Percentiles rank a stretch among this genome's conserved stretches.
phyloP scores from a whole-genome alignment of 1,284 basidiomycete genomes.

The Ganoderma meredithae region DNA sequence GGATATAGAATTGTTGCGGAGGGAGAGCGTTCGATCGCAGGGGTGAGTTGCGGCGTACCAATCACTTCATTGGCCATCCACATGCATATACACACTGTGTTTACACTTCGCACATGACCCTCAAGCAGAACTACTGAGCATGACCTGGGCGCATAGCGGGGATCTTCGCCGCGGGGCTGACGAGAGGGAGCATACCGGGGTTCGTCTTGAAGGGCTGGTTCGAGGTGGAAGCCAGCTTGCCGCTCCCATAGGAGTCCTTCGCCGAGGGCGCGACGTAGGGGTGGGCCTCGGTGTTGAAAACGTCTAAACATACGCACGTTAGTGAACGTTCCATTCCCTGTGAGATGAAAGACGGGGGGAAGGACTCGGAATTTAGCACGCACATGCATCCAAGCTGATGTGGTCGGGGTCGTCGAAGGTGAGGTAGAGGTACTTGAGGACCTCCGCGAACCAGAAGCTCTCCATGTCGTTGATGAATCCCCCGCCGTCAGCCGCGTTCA shows the following conservation, averaged over 20 bases:
- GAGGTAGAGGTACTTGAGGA: conserved; percentile 77
- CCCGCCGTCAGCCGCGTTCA: conserved; percentile 49
- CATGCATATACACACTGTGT: neutral
- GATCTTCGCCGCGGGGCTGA: conserved; percentile 30
- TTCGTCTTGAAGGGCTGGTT: conserved; percentile 34
- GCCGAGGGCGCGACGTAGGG: conserved; percentile 64
- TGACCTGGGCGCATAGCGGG: neutral
- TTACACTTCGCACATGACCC: neutral
- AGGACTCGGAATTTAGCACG: conserved; percentile 34
- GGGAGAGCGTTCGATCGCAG: too few species aligned
- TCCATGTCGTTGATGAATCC: conserved; percentile 64
- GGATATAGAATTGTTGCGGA: too few species aligned
- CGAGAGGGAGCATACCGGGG: conserved; percentile 34
- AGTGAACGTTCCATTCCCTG: neutral
- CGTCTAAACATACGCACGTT: conserved; percentile 46
- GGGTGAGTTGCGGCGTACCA: too few species aligned
- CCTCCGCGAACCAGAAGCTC: conserved; percentile 84
- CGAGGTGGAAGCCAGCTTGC: conserved; percentile 28
- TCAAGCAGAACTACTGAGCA: neutral
- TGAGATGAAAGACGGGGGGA: neutral
- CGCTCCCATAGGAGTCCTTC: conserved; percentile 53
- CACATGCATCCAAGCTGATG: conserved; percentile 72
- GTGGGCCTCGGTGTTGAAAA: conserved; percentile 82
- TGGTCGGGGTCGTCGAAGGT: conserved; percentile 75
- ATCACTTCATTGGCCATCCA: too few species aligned